A percentile compares a stretch with the other conserved stretches of the same genome.
These are phyloP conservation scores for Neonectria hederae DNA, from an alignment of 2,329 filamentous ascomycete genomes.

Conservation along the genomic window DNA sequence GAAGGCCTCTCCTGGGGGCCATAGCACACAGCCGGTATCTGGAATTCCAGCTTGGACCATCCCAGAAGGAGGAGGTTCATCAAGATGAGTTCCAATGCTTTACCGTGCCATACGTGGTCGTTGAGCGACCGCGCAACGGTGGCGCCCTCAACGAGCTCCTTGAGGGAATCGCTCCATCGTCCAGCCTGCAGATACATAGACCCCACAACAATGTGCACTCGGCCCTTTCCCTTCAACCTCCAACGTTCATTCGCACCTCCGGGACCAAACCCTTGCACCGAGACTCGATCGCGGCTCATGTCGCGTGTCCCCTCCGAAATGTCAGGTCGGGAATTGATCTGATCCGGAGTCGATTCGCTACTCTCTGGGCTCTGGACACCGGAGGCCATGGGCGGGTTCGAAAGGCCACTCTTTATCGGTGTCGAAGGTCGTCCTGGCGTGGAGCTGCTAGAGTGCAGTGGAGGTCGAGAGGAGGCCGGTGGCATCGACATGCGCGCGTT, in stretches of 20 bases:
- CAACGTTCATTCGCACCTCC: slow-evolving; percentile 79
- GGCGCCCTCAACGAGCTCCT: slow-evolving; percentile 83
- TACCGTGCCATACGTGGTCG: slow-evolving; percentile 97
- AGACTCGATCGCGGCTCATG: slow-evolving; percentile 64
- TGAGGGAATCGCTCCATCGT: slow-evolving; percentile 87
- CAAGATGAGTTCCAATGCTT: slow-evolving; percentile 88
- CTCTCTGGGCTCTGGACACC: slow-evolving; percentile 54
- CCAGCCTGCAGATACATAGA: slow-evolving; percentile 90
- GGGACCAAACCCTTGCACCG: slow-evolving; percentile 76
- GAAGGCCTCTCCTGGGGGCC: slow-evolving; percentile 58
- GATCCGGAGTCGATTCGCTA: slow-evolving; percentile 54
- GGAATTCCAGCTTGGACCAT: slow-evolving; percentile 86
- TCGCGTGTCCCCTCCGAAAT: slow-evolving; percentile 58
- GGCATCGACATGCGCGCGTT: slow-evolving; percentile 85
- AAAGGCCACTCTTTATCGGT: slow-evolving; percentile 58
- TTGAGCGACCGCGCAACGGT: slow-evolving; percentile 79
- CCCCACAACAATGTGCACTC: slow-evolving; percentile 81
- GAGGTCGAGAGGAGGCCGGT: slow-evolving; percentile 62
- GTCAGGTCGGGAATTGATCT: slow-evolving; percentile 49
- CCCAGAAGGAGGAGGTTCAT: slow-evolving; percentile 84
- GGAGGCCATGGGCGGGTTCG: slow-evolving; percentile 59
- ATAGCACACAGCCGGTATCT: slow-evolving; percentile 69
- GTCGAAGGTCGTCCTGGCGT: slow-evolving; percentile 62
- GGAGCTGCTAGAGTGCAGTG: slow-evolving; percentile 56
- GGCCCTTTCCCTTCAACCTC: slow-evolving; percentile 82